Percentiles rank a stretch among this genome's conserved stretches.
Conservation (phyloP, 1,284 basidiomycete genomes). For the Apiotrichum domesticum region DNA sequence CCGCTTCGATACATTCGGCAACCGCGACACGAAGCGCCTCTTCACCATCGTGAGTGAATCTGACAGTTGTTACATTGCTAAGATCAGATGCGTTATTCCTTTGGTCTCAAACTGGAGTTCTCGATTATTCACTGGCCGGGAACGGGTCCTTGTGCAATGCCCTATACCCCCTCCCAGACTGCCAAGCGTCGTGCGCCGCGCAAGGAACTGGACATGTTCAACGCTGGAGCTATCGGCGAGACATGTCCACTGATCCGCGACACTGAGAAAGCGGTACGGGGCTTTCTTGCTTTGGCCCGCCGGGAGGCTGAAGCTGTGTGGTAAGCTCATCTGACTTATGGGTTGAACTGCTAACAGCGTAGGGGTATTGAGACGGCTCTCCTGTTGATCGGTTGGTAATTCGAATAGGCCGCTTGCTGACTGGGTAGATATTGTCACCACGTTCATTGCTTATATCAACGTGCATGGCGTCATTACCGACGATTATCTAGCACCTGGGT, state of each 20-base stretch:
- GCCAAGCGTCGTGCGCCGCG: neutral
- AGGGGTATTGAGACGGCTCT: constrained; percentile 33
- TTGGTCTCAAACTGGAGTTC: constrained; percentile 23
- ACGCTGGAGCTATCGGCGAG: constrained; percentile 17
- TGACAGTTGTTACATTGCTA: constrained; percentile 13
- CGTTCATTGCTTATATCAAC: constrained; percentile 30
- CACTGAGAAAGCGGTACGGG: constrained; percentile 28
- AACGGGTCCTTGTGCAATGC: constrained; percentile 10
- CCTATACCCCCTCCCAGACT: constrained; percentile 7
- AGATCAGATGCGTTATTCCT: constrained; percentile 23
- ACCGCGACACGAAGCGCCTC: constrained; percentile 18
- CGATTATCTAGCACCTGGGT: constrained; percentile 4
- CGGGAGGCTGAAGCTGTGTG: constrained; percentile 23
- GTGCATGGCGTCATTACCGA: constrained; percentile 30
- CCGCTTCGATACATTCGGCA: constrained; percentile 24
- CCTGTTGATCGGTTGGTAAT: constrained; percentile 23
- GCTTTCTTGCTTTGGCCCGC: constrained; percentile 33
- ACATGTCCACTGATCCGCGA: constrained; percentile 24
- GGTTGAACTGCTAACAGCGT: constrained; percentile 1
- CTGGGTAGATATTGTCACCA: constrained; percentile 25
- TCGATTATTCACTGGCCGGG: constrained; percentile 32
- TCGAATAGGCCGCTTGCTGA: neutral
- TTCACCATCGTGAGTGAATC: constrained; percentile 9
- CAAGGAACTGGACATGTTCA: neutral
- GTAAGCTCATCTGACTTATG: neutral